Percentiles rank a stretch among this genome's conserved stretches.
Evolutionary conservation across 352 stramenopile genomes (phyloP).

Genomic region (Phytophthora sp.): DNA sequence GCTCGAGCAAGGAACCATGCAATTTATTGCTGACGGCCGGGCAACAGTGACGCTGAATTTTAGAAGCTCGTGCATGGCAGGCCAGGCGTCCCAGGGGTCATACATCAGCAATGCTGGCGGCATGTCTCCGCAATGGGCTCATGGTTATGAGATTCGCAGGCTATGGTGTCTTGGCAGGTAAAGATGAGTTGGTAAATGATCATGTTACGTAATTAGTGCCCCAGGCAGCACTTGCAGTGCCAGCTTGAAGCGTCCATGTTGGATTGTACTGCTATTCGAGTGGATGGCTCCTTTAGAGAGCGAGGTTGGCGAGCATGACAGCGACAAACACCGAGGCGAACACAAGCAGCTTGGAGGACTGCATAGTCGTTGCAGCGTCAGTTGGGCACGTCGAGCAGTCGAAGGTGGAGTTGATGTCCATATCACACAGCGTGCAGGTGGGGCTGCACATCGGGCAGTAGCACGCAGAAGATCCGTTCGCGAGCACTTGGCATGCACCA

Average conservation of each 20-base stretch:
- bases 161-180: too few species aligned
- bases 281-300: slow-evolving; percentile 34
- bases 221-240: slow-evolving; percentile 1
- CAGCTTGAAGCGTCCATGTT: background rate
- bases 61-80: too few species aligned
- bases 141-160: too few species aligned
- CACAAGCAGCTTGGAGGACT: slow-evolving; percentile 47
- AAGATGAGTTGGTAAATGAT: slow-evolving; percentile 20
- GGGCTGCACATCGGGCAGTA: slow-evolving; percentile 51
- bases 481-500: slow-evolving; percentile 47
- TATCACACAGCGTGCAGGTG: slow-evolving; percentile 45
- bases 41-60: too few species aligned
- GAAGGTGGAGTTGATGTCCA: slow-evolving; percentile 34
- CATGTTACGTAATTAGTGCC: slow-evolving; percentile 35
- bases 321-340: slow-evolving; percentile 42
- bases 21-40: too few species aligned
- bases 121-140: too few species aligned
- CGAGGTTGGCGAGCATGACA: slow-evolving; percentile 43
- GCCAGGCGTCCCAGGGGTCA: too few species aligned
- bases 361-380: slow-evolving; percentile 20
- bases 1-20: too few species aligned
- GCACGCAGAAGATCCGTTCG: slow-evolving; percentile 52
- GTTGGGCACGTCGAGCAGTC: slow-evolving; percentile 48
- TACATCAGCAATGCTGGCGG: too few species aligned
- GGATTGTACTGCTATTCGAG: slow-evolving; percentile 32